Conservation (phyloP, 192 early-diverging fungal genomes). For the Dissophora ornata region DNA sequence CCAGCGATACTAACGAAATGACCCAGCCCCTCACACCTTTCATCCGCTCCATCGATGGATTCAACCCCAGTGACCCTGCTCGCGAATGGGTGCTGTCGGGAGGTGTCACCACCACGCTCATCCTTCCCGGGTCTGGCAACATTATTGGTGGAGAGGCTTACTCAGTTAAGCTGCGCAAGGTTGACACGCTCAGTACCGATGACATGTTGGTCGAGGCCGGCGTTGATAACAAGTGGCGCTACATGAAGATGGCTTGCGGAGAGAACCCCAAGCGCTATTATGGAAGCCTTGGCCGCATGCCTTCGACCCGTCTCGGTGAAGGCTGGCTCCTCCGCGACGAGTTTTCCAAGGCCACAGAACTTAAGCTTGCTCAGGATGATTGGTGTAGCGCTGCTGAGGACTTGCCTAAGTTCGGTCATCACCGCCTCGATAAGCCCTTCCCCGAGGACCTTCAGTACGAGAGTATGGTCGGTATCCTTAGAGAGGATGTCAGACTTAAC, state of each 20-base stretch:
- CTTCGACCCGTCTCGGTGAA: constrained; percentile 69
- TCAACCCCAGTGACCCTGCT: constrained; percentile 72
- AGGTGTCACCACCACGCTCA: constrained; percentile 77
- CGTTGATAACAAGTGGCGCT: constrained; percentile 67
- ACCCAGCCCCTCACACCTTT: constrained; percentile 70
- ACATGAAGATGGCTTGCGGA: constrained; percentile 88
- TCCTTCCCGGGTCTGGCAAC: constrained; percentile 81
- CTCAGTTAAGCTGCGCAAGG: constrained; percentile 70
- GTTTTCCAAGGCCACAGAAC: constrained; percentile 63
- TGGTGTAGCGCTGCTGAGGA: constrained; percentile 53
- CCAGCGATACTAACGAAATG: constrained; percentile 74
- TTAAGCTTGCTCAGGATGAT: constrained; percentile 66
- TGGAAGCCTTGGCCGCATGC: constrained; percentile 69
- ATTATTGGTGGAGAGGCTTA: constrained; percentile 83
- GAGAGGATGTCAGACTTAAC: constrained; percentile 76
- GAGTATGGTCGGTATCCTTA: constrained; percentile 70
- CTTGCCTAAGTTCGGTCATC: constrained; percentile 60
- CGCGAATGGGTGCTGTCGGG: constrained; percentile 63
- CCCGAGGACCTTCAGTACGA: constrained; percentile 73
- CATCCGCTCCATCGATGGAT: constrained; percentile 73
- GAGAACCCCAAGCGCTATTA: constrained; percentile 79
- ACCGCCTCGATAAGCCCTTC: constrained; percentile 61
- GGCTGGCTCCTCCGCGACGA: constrained; percentile 73
- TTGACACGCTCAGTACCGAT: constrained; percentile 65
- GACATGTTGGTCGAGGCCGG: constrained; percentile 74